These are phyloP conservation scores for Phytophthora sansomeana DNA, from an alignment of 352 stramenopile genomes.

Conservation along the genomic window DNA sequence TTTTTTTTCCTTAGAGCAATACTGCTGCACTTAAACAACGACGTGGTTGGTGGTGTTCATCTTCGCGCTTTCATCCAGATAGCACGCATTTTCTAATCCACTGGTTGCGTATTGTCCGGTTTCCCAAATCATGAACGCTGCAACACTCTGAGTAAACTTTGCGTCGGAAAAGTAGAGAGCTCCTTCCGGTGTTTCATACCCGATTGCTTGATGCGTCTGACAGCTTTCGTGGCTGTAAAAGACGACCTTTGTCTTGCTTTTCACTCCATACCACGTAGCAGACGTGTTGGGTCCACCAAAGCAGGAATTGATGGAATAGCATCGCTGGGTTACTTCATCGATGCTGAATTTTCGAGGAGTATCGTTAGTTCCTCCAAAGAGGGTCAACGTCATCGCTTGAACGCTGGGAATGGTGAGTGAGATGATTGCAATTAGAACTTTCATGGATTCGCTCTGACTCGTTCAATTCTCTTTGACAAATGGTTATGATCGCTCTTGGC, in stretches of 20 bases:
- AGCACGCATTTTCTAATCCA: conserved; percentile 7
- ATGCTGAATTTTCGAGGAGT: conserved; percentile 1
- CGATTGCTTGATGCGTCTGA: conserved; percentile 12
- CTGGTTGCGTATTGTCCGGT: conserved; percentile 13
- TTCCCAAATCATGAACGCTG: conserved; percentile 24
- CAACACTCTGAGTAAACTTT: conserved; percentile 12
- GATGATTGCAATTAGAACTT: neutral
- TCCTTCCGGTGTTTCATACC: conserved; percentile 11
- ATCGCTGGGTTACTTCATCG: conserved; percentile 7
- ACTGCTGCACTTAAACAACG: neutral
- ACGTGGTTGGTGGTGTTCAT: neutral
- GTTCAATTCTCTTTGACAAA: neutral
- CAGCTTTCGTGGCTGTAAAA: conserved; percentile 19
- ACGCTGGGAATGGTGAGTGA: neutral
- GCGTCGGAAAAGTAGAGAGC: conserved; percentile 19
- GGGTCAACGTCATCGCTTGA: conserved; percentile 12
- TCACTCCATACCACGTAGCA: conserved; percentile 16
- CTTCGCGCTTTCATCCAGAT: neutral
- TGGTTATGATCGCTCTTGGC: no score
- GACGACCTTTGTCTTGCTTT: conserved; percentile 13
- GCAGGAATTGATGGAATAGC: conserved; percentile 12
- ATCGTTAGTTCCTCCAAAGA: conserved; percentile 1
- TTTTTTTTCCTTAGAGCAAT: no score
- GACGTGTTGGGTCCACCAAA: conserved; percentile 8
- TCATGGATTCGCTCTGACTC: neutral